Conservation (phyloP, 106 monocot species). For the Acorus gramineus region DNA sequence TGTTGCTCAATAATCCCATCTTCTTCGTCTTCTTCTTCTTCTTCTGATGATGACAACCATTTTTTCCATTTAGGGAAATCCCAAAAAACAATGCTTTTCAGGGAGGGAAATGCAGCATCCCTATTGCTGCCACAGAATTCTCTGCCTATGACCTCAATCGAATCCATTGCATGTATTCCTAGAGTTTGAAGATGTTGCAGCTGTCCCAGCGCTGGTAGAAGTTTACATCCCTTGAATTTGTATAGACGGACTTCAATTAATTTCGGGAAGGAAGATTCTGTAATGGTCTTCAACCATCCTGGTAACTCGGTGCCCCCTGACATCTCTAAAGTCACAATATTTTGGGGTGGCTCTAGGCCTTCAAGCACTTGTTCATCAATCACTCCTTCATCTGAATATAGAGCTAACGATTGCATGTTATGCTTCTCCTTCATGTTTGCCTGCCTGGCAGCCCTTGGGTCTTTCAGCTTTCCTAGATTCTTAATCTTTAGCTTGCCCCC, state of each 20-base stretch:
- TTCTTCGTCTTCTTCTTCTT: too few species aligned
- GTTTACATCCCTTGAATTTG: not conserved
- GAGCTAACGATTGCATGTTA: not conserved
- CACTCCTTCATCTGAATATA: too few species aligned
- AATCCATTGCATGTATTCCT: not conserved
- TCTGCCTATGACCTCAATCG: too few species aligned
- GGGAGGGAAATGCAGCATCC: too few species aligned
- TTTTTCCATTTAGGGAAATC: too few species aligned
- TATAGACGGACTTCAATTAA: not conserved
- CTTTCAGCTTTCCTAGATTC: constrained; percentile 3
- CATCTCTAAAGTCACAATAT: not conserved
- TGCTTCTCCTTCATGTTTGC: not conserved
- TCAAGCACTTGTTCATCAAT: constrained; percentile 5
- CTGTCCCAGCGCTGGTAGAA: constrained; percentile 3
- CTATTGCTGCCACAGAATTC: too few species aligned
- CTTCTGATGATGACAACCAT: too few species aligned
- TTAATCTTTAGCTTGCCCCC: not conserved
- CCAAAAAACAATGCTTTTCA: too few species aligned
- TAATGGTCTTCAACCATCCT: not conserved
- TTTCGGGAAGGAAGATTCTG: not conserved
- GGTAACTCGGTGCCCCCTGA: not conserved
- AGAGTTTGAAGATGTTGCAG: not conserved
- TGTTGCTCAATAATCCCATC: too few species aligned
- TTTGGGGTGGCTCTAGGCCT: not conserved
- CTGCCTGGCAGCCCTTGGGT: not conserved